Conservation (phyloP, 2,329 filamentous ascomycete species). For the Monosporascus sp. region DNA sequence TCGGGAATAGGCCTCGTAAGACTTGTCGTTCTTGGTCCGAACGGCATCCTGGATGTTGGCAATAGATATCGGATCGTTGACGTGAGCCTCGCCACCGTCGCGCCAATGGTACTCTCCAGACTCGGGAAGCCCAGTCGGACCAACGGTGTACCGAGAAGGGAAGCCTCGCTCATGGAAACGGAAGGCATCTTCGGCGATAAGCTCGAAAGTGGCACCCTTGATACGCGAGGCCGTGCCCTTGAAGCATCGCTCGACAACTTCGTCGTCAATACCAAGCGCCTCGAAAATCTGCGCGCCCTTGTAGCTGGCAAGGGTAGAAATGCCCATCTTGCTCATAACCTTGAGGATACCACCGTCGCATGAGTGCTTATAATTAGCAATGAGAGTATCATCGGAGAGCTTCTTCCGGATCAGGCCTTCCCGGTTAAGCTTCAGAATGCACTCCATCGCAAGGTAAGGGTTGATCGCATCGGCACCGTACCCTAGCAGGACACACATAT, state of each 20-base stretch:
- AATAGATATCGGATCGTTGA: conserved; percentile 92
- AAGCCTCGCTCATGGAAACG: conserved; percentile 92
- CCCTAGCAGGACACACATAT: conserved; percentile 96
- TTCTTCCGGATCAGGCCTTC: conserved; percentile 92
- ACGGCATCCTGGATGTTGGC: conserved; percentile 97
- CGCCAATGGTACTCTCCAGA: conserved; percentile 98
- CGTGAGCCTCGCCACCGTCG: conserved; percentile 89
- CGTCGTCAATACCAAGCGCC: conserved; percentile 86
- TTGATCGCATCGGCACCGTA: conserved; percentile 94
- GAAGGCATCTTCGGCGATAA: conserved; percentile 91
- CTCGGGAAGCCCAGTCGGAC: conserved; percentile 77
- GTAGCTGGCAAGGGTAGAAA: conserved; percentile 91
- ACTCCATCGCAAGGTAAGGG: conserved; percentile 93
- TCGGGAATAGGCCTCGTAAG: conserved; percentile 91
- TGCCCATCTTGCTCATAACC: conserved; percentile 99
- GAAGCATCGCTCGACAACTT: conserved; percentile 91
- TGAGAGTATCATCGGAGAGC: conserved; percentile 73
- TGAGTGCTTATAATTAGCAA: conserved; percentile 95
- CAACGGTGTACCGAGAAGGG: conserved; percentile 71
- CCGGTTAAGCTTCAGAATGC: conserved; percentile 92
- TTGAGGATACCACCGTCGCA: conserved; percentile 95
- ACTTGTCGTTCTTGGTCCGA: conserved; percentile 96
- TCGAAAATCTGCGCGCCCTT: conserved; percentile 99
- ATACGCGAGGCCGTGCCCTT: conserved; percentile 91
- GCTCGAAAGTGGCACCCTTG: conserved; percentile 87